Conservation (phyloP, 805 yeast genomes). For the Helenozyma rhizophorensis region DNA sequence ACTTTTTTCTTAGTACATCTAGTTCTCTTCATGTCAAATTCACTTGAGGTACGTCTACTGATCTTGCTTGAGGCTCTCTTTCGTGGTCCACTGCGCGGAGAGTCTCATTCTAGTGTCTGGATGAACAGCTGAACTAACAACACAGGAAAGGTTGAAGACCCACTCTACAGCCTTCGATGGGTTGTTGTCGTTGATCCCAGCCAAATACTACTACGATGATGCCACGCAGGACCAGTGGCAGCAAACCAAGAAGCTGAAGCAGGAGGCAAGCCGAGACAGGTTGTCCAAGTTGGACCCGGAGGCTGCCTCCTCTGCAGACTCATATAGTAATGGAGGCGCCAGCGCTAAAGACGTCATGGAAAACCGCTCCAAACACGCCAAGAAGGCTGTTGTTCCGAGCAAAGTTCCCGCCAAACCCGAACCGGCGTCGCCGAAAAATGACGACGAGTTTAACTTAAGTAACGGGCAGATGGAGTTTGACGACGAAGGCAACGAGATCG, state of each 20-base stretch:
- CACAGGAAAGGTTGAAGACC: constrained; percentile 68
- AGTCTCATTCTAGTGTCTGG: too few relatives aligned
- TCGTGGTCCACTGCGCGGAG: too few relatives aligned
- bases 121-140: too few relatives aligned
- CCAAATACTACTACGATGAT: constrained; percentile 89
- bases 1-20: constrained; percentile 7
- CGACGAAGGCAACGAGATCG: constrained; percentile 62
- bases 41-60: constrained; percentile 55
- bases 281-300: constrained; percentile 74
- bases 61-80: too few relatives aligned
- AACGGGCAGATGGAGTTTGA: constrained; percentile 50
- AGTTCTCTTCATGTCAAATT: constrained; percentile 42
- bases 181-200: constrained; percentile 83
- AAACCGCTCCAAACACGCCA: constrained; percentile 51
- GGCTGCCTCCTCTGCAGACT: constrained; percentile 39
- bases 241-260: constrained; percentile 69
- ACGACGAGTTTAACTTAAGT: constrained; percentile 12
- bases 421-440: not conserved
- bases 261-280: constrained; percentile 57
- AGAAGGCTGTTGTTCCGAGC: constrained; percentile 41
- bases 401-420: constrained; percentile 4
- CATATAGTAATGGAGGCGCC: constrained; percentile 36
- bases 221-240: constrained; percentile 90
- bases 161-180: constrained; percentile 87
- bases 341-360: constrained; percentile 60